A percentile compares a stretch with the other conserved stretches of the same genome.
Evolutionary conservation across 805 yeast species (phyloP).

Genomic region (Wickerhamiella domercqiae): DNA sequence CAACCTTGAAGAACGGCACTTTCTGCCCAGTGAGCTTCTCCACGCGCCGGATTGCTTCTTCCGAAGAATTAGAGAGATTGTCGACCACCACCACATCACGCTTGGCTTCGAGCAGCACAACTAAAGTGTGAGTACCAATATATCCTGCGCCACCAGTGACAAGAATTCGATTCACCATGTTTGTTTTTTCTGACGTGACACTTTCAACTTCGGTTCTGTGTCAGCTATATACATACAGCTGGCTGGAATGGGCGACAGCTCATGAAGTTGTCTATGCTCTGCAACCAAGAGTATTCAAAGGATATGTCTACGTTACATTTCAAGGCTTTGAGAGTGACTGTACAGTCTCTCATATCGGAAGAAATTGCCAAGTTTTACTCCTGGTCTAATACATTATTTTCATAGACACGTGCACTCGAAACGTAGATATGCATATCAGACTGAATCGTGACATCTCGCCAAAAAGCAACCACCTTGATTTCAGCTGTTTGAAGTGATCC

Average conservation of each 20-base stretch:
- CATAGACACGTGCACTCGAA: no score
- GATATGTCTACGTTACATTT: no score
- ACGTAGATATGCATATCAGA: no score
- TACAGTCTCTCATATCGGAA: no score
- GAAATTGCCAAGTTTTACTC: no score
- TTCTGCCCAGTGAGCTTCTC: conserved; percentile 36
- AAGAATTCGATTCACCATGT: conserved; percentile 23
- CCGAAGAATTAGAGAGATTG: conserved; percentile 49
- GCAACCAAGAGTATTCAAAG: not conserved
- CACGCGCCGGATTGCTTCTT: conserved; percentile 48
- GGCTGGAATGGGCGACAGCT: not conserved
- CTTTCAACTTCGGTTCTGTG: not conserved
- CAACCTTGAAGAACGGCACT: conserved; percentile 41
- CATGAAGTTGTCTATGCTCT: not conserved
- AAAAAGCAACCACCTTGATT: no score
- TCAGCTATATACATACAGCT: no score
- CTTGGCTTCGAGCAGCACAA: conserved; percentile 45
- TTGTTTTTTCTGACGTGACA: not conserved
- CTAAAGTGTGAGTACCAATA: conserved; percentile 67
- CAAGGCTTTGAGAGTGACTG: no score
- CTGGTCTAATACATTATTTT: no score
- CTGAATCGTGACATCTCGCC: no score
- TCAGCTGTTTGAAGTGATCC: no score
- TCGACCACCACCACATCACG: conserved; percentile 61
- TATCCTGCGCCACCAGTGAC: conserved; percentile 85